These are phyloP conservation scores for Heterobasidion parviporum DNA, from an alignment of 1,284 basidiomycete genomes.

Conservation along the genomic window DNA sequence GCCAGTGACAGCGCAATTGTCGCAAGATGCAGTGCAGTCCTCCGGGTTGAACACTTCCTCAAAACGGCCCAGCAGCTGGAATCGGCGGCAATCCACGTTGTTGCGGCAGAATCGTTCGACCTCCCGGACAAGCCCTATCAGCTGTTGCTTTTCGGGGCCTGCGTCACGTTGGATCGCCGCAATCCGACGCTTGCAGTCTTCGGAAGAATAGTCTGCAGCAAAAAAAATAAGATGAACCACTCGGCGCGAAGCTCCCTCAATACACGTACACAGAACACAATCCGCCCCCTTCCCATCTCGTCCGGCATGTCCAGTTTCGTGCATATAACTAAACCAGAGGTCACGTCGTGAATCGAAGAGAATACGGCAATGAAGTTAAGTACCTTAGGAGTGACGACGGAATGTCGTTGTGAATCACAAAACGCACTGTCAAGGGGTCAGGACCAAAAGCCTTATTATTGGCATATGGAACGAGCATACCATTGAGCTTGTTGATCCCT, in stretches of 20 bases:
- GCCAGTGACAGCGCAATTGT: constrained; percentile 50
- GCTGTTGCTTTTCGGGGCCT: constrained; percentile 46
- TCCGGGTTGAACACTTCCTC: constrained; percentile 34
- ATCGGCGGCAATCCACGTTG: constrained; percentile 79
- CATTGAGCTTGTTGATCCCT: constrained; percentile 91
- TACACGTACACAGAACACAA: constrained; percentile 46
- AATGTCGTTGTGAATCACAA: constrained; percentile 69
- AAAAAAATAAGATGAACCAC: not conserved
- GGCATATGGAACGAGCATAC: constrained; percentile 24
- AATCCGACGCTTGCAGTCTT: constrained; percentile 41
- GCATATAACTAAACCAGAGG: constrained; percentile 47
- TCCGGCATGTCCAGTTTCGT: constrained; percentile 83
- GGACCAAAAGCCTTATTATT: not conserved
- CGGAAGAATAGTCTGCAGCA: constrained; percentile 44
- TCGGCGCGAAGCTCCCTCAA: not conserved
- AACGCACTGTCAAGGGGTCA: constrained; percentile 44
- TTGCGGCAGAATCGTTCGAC: constrained; percentile 77
- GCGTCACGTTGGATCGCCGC: constrained; percentile 45
- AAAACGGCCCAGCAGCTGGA: constrained; percentile 73
- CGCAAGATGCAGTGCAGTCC: constrained; percentile 57
- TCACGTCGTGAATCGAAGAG: not conserved
- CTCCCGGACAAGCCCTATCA: constrained; percentile 44
- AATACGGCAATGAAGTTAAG: constrained; percentile 7
- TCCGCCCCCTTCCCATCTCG: constrained; percentile 62
- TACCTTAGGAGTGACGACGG: constrained; percentile 65